Evolutionary conservation across 202 grass and related monocot genomes (phyloP), one percentile per base, ranked within the genome.

Genomic region (Hordeum pubiflorum): DNA sequence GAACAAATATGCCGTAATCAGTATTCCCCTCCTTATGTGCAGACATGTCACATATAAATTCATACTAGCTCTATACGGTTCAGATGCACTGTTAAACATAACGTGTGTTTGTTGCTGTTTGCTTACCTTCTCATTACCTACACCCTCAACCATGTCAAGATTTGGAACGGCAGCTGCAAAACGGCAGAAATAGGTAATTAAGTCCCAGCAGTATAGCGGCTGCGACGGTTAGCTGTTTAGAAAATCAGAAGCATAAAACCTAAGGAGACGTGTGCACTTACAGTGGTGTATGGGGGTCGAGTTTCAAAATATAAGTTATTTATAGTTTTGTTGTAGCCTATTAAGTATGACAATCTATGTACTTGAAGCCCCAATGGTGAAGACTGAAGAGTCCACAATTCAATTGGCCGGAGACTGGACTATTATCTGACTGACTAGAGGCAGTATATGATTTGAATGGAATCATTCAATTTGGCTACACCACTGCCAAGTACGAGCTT

Each of bases 61-160:
- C 65, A 76, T 32, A 46, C 33, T 14, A 60, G 0, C 7, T 48
- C 26, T 22, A 15, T 17, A 69, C 62, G n/a, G 38, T 29, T 75
- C 74, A 39, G 38, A 62, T 55, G 39, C 21, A 75, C 36, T 22
- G 6, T 60, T 7, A 76, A 21, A 76, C 58, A 76, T 64, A 64
- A 27, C 14, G 4, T 7, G 41, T 50, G 38, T 69, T 10, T 34
- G 15, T 76, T 82, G 22, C 23, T 29, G 17, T 17, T 34, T 70
- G 36, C 57, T 74, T 77, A 93, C 95, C 90, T 94, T 94, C 72
- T 79, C 86, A 78, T 89, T 93, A 82, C 94, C 88, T 64, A 97
- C 88, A 73, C 95, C 66, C 82, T 97, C 92, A 78, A 97, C 84
- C 95, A 94, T 91, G 27, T 97, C 84, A 89, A 97, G 86, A 84